Conservation (phyloP, 2,329 filamentous ascomycete species). For the Bipolaris zeicola region DNA sequence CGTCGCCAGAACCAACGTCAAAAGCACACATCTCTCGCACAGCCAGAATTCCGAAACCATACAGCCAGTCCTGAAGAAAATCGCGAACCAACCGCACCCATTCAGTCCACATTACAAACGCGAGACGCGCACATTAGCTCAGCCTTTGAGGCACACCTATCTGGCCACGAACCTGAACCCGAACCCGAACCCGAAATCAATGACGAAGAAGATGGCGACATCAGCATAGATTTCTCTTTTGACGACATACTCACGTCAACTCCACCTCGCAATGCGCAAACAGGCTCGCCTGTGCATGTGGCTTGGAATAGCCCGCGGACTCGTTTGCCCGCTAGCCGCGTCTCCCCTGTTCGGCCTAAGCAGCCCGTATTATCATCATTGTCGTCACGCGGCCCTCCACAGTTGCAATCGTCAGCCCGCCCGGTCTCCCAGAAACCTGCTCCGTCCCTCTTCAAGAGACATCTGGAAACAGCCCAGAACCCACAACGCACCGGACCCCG, state of each 20-base stretch:
- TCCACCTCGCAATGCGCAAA: constrained; percentile 15
- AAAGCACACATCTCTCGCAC: background rate
- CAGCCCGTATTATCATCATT: background rate
- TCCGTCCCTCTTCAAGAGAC: background rate
- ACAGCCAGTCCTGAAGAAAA: background rate
- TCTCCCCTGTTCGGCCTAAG: background rate
- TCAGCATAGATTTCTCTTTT: constrained; percentile 26
- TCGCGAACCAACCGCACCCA: background rate
- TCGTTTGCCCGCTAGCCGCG: background rate
- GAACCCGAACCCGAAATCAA: background rate
- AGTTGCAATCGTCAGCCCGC: background rate
- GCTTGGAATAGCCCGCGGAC: constrained; percentile 11
- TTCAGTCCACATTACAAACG: background rate
- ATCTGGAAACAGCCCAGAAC: background rate
- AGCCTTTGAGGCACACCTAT: background rate
- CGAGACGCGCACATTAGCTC: background rate
- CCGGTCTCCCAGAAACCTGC: background rate
- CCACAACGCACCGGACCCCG: background rate
- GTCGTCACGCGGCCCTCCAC: background rate
- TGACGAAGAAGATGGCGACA: constrained; percentile 7
- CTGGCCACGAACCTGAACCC: too few relatives aligned
- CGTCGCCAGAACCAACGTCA: constrained; percentile 10
- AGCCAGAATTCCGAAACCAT: background rate
- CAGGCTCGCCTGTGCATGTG: constrained; percentile 13
- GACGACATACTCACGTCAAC: constrained; percentile 20